Evolutionary conservation across 2,329 filamentous ascomycete species (phyloP), one percentile per base, ranked within the genome.

Genomic region (Talaromyces sp.): DNA sequence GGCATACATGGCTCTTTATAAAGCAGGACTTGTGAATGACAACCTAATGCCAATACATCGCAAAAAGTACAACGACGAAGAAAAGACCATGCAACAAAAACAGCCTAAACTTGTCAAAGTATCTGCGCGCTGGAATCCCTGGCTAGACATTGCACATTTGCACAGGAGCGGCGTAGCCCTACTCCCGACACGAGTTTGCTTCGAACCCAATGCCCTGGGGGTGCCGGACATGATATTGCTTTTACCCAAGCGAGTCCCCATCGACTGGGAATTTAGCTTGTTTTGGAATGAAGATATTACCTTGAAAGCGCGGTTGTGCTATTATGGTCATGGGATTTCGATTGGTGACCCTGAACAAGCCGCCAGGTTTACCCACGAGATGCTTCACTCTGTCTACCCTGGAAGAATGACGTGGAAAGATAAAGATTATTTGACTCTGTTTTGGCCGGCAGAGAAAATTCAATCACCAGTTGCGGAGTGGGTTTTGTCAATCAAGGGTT

Each of bases 11-110:
- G 80, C 80, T 5, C 79, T 98, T 0, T 86, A 93, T 69, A 67
- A 83, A 8, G 87, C 84, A 27, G 88, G 89, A 0, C 77, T 97
- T 5, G 74, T 98, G 1, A 92, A 90, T 63, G 84, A 96, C 14
- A 82, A 96, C 66, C 75, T 97, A 0, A 79, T 96, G 46, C 93
- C 93, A 4, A 68, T 75, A 9, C 66, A 70, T 56, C 41, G 77
- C 78, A n/a, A 65, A 74, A 9, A 63, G 72, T 3, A 67, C 74
- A 2, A 75, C 73, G 65, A 81, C 1, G 75, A 80, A 35, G 69
- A 70, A 46, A 66, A 58, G 17, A 62, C 68, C 26, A 67, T 21
- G 11, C 55, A 56, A 19, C 54, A 72, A 56, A 71, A 69, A 52
- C 60, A 67, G 24, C 59, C 64, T n/a, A 67, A 66, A 56, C 58